Base-by-base conservation (phyloP, 169 alveolate species). In the Theileria parva region DNA sequence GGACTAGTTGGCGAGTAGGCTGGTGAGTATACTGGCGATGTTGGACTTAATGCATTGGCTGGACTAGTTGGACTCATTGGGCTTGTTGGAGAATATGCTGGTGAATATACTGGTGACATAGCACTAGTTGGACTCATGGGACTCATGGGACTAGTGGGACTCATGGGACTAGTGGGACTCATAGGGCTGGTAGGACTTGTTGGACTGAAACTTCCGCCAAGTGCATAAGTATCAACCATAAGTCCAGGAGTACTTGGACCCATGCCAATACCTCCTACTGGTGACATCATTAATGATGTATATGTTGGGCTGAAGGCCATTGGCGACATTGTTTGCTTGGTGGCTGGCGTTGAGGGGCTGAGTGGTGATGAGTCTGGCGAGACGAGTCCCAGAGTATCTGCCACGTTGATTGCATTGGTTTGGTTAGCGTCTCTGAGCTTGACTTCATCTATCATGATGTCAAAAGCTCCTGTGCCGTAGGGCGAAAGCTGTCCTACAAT, bases 401-500 rank as follows among this genome's bases (percentile, higher is more conserved):
- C 96, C 60, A 87, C 93, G 32, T 80, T 81, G 8, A 88, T 84
- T 55, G 96, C 96, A 37, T 88, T 86, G 48, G 88, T 91, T 25
- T 93, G 95, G 72, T 90, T 92, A 30, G 98, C 96, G 77, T 94
- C 97, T 50, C 91, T 89, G 34, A 96, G 87, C 74, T 90, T 93
- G 55, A 94, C 96, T 44, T 94, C 95, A 85, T 96, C 99, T 21
- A 95, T 93, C 81, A 96, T 74, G 48, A 96, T 83, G 85, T 96
- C 99, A 67, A 94, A 93, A 55, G 93, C 93, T 9, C 98, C 98
- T 37, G 99, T 96, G 9, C 99, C 99, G 63, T 95, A 80, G 39
- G 96, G 97, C 37, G 96, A 93, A 19, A 96, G 92, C 77, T 97
- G 98, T 3, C 99, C 99, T 63, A 97, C 83, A 97, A 96, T 95